Conservation (phyloP, 345 rosid species). For the Syzygium aromaticum region DNA sequence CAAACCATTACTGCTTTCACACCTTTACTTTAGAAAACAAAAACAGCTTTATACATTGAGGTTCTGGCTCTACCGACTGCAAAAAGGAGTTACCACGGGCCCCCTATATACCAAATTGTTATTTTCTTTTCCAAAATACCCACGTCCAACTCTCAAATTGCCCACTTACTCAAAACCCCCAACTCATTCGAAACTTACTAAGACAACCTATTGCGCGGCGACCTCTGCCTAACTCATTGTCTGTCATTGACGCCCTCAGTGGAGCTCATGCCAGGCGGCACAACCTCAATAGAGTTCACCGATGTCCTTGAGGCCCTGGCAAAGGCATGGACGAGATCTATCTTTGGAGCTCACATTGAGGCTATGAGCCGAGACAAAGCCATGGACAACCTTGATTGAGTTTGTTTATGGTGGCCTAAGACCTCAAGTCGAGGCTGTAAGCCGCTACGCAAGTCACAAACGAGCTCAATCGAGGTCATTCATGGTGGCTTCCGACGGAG, state of each 20-base stretch:
- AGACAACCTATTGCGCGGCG: not conserved
- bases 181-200: not conserved
- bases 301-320: not conserved
- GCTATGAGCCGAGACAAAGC: not conserved
- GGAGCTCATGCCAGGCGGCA: not conserved
- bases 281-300: not conserved
- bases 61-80: not conserved
- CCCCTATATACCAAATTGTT: not conserved
- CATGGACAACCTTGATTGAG: not conserved
- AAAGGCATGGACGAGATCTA: not conserved
- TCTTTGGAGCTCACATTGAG: not conserved
- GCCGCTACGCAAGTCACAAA: not conserved
- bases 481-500: not conserved
- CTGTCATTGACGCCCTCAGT: not conserved
- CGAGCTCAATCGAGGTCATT: not conserved
- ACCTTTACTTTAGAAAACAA: not conserved
- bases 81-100: not conserved
- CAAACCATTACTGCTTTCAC: not conserved
- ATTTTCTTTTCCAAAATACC: not conserved
- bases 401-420: not conserved
- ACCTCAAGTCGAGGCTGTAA: not conserved
- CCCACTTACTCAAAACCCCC: not conserved
- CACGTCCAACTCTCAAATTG: not conserved
- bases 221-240: not conserved
- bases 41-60: not conserved